These are phyloP conservation scores for Scedosporium dehoogii DNA, from an alignment of 2,329 filamentous ascomycete genomes.

Conservation along the genomic window DNA sequence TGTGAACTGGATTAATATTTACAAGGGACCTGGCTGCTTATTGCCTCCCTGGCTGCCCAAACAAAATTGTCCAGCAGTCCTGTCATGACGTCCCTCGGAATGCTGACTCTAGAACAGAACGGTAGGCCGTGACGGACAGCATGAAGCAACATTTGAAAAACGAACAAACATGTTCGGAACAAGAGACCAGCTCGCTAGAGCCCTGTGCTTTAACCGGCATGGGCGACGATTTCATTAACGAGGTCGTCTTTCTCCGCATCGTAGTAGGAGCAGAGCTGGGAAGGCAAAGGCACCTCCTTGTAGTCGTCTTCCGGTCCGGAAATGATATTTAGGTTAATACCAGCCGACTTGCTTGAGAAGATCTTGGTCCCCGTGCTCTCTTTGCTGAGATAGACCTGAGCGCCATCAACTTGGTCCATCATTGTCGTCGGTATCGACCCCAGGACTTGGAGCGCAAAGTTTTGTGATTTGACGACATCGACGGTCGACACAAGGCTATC, in stretches of 20 bases:
- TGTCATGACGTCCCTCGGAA: no score
- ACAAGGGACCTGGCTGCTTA: no score
- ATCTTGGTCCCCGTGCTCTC: conserved; percentile 71
- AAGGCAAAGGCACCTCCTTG: conserved; percentile 76
- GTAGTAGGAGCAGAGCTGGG: conserved; percentile 76
- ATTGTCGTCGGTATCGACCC: conserved; percentile 79
- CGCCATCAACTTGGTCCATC: conserved; percentile 88
- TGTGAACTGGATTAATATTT: no score
- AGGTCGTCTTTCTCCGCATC: conserved; percentile 61
- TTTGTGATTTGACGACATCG: conserved; percentile 90
- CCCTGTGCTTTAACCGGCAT: conserved; percentile 55
- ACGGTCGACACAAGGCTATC: conserved; percentile 85
- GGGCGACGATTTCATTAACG: conserved; percentile 90
- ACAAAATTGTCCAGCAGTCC: no score
- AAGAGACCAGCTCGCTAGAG: no score
- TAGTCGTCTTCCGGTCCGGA: conserved; percentile 66
- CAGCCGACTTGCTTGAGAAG: conserved; percentile 79
- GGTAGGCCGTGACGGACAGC: no score
- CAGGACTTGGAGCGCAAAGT: conserved; percentile 88
- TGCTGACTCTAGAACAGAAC: no score
- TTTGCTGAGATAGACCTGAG: conserved; percentile 75
- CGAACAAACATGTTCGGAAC: no score
- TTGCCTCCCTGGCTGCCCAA: no score
- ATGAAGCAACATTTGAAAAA: no score
- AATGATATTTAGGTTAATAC: conserved; percentile 80